These are phyloP conservation scores for Nothophytophthora sp. DNA, from an alignment of 352 stramenopile genomes.

Conservation along the genomic window DNA sequence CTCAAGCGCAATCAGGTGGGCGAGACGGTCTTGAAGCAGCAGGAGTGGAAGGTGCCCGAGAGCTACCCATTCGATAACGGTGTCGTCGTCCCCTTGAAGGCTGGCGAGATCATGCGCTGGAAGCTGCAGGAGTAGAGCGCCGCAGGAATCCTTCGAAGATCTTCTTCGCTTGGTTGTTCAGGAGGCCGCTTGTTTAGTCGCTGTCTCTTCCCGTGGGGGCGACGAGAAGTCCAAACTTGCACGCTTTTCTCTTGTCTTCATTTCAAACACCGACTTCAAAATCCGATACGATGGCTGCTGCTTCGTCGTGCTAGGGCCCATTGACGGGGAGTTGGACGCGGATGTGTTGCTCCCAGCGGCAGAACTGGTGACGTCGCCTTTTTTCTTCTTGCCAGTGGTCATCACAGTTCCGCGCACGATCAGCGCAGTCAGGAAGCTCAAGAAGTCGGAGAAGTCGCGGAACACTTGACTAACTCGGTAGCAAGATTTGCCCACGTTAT, in stretches of 20 bases:
- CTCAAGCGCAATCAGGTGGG: slow-evolving; percentile 87
- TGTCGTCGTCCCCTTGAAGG: slow-evolving; percentile 91
- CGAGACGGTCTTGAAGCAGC: slow-evolving; percentile 87
- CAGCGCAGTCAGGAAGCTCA: slow-evolving; percentile 78
- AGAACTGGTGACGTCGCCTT: slow-evolving; percentile 4
- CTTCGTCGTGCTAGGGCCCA: slow-evolving; percentile 1
- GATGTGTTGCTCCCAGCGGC: slow-evolving; percentile 1
- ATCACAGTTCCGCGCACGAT: slow-evolving; percentile 82
- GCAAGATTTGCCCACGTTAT: slow-evolving; percentile 86
- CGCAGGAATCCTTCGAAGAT: too few relatives aligned
- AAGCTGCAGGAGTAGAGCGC: slow-evolving; percentile 47
- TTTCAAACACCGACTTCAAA: slow-evolving; percentile 62
- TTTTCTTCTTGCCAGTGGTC: slow-evolving; percentile 54
- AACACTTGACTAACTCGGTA: slow-evolving; percentile 86
- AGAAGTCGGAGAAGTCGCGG: slow-evolving; percentile 80
- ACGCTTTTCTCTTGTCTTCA: slow-evolving; percentile 58
- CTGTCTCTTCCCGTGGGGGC: slow-evolving; percentile 14
- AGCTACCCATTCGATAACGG: slow-evolving; percentile 91
- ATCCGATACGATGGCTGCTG: slow-evolving; percentile 49
- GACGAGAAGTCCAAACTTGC: slow-evolving; percentile 41
- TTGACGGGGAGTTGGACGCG: slow-evolving; percentile 2
- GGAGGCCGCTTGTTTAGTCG: slow-evolving; percentile 14
- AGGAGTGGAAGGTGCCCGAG: slow-evolving; percentile 90
- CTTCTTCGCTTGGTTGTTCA: slow-evolving; percentile 6
- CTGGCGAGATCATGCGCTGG: slow-evolving; percentile 93